phyloP scores from a whole-genome alignment of 2,329 filamentous ascomycete species.

The Aspergillus melleus region DNA sequence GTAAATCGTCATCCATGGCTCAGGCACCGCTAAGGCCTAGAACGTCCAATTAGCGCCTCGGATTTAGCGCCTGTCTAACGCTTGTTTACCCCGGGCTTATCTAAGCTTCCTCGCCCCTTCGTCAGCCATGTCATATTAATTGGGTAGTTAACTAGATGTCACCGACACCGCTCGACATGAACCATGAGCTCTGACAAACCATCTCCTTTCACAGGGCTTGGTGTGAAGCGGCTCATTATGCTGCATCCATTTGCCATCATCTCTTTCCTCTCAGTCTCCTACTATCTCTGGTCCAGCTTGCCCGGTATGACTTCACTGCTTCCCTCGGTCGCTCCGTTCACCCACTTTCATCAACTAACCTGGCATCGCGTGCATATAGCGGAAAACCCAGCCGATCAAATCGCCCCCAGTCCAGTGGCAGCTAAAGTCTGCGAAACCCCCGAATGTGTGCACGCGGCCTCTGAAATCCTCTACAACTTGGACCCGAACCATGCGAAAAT shows the following conservation, averaged over 20 bases:
- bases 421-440: conserved; percentile 54
- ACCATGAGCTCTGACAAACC: background rate
- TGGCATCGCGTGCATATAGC: background rate
- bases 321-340: background rate
- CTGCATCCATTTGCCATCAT: background rate
- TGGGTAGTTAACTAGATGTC: background rate
- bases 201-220: background rate
- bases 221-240: background rate
- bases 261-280: background rate
- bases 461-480: conserved; percentile 62
- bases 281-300: conserved; percentile 11
- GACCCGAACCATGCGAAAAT: conserved; percentile 62
- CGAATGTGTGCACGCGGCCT: conserved; percentile 64
- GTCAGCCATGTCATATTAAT: background rate
- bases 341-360: background rate
- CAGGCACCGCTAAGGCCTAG: background rate
- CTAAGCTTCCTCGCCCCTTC: background rate
- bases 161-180: background rate
- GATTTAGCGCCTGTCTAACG: background rate
- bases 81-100: background rate
- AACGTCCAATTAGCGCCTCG: background rate
- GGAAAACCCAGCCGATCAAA: conserved; percentile 12
- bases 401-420: conserved; percentile 17
- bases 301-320: conserved; percentile 5
- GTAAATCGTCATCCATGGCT: no score